Percentiles rank a stretch among this genome's conserved stretches.
Evolutionary conservation across 2,329 filamentous ascomycete genomes (phyloP).

Genomic region (Anisogramma anomala): DNA sequence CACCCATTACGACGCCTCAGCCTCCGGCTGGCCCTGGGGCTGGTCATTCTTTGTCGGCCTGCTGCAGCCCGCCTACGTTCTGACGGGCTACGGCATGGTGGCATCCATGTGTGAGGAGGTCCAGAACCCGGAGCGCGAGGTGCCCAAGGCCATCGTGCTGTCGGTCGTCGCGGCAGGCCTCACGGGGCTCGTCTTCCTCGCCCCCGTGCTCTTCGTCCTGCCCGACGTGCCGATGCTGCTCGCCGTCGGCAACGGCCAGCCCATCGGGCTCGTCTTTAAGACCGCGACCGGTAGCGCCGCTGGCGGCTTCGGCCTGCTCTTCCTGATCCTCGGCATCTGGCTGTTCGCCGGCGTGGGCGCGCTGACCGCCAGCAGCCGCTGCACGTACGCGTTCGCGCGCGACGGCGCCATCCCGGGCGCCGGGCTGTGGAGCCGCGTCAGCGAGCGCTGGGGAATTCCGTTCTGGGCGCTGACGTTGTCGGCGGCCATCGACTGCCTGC

Average conservation of each 20-base stretch:
- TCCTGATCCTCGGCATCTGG: slow-evolving; percentile 64
- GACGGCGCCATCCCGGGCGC: slow-evolving; percentile 65
- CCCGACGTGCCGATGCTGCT: slow-evolving; percentile 55
- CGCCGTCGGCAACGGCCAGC: slow-evolving; percentile 57
- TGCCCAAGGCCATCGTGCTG: slow-evolving; percentile 59
- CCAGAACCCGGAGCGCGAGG: slow-evolving; percentile 54
- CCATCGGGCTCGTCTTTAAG: slow-evolving; percentile 67
- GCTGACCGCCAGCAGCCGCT: slow-evolving; percentile 61
- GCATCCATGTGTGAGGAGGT: slow-evolving; percentile 64
- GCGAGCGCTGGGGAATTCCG: slow-evolving; percentile 55
- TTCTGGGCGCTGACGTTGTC: slow-evolving; percentile 59
- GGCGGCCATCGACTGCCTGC: slow-evolving; percentile 54
- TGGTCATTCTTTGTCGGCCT: slow-evolving; percentile 66
- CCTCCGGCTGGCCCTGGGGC: slow-evolving; percentile 54
- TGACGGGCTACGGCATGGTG: slow-evolving; percentile 60
- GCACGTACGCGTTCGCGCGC: slow-evolving; percentile 65
- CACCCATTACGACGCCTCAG: slow-evolving; percentile 53
- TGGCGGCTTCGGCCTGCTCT: slow-evolving; percentile 64
- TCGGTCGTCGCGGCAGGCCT: slow-evolving; percentile 56
- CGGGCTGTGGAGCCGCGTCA: slow-evolving; percentile 53
- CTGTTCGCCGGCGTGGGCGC: slow-evolving; percentile 68
- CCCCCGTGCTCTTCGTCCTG: slow-evolving; percentile 66
- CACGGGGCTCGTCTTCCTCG: slow-evolving; percentile 55
- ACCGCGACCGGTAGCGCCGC: slow-evolving; percentile 59
- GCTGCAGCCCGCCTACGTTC: slow-evolving; percentile 51